Evolutionary conservation across 495 filamentous ascomycete genomes (phyloP).

Genomic region (Penicillium roqueforti): DNA sequence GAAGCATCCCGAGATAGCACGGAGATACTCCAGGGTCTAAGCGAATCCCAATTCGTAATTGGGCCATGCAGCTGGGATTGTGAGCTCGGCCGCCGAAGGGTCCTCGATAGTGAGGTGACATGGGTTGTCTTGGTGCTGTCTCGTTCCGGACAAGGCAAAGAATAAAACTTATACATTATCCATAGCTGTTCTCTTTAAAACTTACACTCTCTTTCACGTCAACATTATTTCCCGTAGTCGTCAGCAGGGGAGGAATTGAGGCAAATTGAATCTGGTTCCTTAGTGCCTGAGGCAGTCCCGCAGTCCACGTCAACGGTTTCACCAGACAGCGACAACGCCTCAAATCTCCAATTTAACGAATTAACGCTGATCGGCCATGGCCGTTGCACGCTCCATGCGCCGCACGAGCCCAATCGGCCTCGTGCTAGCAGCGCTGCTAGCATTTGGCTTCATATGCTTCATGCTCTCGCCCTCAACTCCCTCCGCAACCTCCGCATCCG

Average conservation of each 20-base stretch:
- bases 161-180: not conserved
- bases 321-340: not conserved
- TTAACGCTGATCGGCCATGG: conserved; percentile 34
- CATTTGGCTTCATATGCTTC: conserved; percentile 63
- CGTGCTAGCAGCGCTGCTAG: conserved; percentile 55
- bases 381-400: conserved; percentile 56
- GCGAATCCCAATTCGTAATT: not conserved
- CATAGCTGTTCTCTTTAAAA: not conserved
- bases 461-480: conserved; percentile 49
- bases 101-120: conserved; percentile 4
- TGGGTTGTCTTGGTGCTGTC: not conserved
- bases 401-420: conserved; percentile 65
- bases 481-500: conserved; percentile 32
- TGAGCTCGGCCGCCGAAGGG: not conserved
- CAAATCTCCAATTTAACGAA: not conserved
- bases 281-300: conserved; percentile 18
- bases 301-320: not conserved
- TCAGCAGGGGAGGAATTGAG: not conserved
- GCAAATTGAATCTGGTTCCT: not conserved
- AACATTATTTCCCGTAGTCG: not conserved
- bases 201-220: not conserved
- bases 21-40: not conserved
- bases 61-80: not conserved
- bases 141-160: conserved; percentile 13
- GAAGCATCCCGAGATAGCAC: conserved; percentile 13